Evolutionary conservation across 345 rosid genomes (phyloP).

Genomic region (Noccaea caerulescens): DNA sequence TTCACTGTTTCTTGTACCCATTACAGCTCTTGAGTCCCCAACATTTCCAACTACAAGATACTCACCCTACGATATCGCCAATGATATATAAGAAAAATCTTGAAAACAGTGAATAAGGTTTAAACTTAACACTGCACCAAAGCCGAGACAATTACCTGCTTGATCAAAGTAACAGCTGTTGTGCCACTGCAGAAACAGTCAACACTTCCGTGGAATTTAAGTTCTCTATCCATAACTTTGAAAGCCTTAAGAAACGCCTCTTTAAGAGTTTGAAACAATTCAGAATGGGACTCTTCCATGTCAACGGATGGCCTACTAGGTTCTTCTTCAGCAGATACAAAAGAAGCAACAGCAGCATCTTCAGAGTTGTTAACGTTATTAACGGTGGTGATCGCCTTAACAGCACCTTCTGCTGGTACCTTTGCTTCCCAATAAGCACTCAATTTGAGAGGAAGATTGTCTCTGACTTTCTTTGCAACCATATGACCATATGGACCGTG

Average conservation of each 20-base stretch:
- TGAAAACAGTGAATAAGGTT: background rate
- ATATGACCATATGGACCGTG: conserved; percentile 97
- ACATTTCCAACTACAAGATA: conserved; percentile 80
- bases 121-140: background rate
- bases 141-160: conserved; percentile 62
- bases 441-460: conserved; percentile 83
- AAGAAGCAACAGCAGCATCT: conserved; percentile 47
- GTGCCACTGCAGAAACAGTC: conserved; percentile 99
- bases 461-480: conserved; percentile 97
- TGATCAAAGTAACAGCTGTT: conserved; percentile 92
- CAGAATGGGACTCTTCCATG: conserved; percentile 52
- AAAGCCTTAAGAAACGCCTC: conserved; percentile 91
- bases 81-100: conserved; percentile 15
- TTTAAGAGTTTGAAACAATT: conserved; percentile 64
- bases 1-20: conserved; percentile 75
- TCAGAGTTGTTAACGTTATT: conserved; percentile 59
- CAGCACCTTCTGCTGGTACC: conserved; percentile 57
- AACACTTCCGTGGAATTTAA: conserved; percentile 66
- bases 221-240: conserved; percentile 93
- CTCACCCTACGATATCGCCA: conserved; percentile 58
- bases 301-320: conserved; percentile 59
- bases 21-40: conserved; percentile 95
- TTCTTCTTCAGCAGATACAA: conserved; percentile 70
- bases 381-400: conserved; percentile 50
- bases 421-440: conserved; percentile 80